phyloP scores from a whole-genome alignment of 2,329 filamentous ascomycete genomes.

The Dryadomyces quercus-mongolicae region DNA sequence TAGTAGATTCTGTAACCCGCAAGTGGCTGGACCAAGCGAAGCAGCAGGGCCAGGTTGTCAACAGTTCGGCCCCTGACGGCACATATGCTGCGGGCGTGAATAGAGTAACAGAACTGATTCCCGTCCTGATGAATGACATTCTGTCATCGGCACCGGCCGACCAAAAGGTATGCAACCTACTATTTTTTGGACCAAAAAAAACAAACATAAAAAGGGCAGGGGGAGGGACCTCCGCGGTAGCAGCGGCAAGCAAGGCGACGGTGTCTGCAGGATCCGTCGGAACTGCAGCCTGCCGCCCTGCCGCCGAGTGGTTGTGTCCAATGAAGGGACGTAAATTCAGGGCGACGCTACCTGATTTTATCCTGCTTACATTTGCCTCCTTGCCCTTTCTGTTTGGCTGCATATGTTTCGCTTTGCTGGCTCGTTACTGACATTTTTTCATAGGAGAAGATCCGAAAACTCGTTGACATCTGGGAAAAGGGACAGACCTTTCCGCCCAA shows the following conservation, averaged over 20 bases:
- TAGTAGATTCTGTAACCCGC: constrained; percentile 98
- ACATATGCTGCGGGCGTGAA: constrained; percentile 92
- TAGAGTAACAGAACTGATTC: constrained; percentile 91
- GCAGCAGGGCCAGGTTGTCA: constrained; percentile 68
- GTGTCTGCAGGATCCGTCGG: neutral
- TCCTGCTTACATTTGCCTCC: neutral
- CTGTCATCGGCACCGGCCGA: constrained; percentile 76
- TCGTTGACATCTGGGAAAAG: constrained; percentile 97
- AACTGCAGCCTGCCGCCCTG: neutral
- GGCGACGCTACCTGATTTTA: neutral
- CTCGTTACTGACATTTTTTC: constrained; percentile 24
- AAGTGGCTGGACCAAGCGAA: constrained; percentile 97
- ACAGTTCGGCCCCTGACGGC: constrained; percentile 72
- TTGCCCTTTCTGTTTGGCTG: neutral
- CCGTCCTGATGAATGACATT: constrained; percentile 91
- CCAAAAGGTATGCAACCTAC: constrained; percentile 81
- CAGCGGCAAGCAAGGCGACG: no score
- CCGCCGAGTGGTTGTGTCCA: neutral
- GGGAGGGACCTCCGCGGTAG: neutral
- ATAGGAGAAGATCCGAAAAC: constrained; percentile 91
- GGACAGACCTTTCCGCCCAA: constrained; percentile 75
- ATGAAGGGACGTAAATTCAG: neutral
- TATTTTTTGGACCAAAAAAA: neutral
- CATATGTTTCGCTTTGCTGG: neutral
- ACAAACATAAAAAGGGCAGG: neutral